Conservation (phyloP, 2,329 filamentous ascomycete genomes). For the Fusarium agapanthi region DNA sequence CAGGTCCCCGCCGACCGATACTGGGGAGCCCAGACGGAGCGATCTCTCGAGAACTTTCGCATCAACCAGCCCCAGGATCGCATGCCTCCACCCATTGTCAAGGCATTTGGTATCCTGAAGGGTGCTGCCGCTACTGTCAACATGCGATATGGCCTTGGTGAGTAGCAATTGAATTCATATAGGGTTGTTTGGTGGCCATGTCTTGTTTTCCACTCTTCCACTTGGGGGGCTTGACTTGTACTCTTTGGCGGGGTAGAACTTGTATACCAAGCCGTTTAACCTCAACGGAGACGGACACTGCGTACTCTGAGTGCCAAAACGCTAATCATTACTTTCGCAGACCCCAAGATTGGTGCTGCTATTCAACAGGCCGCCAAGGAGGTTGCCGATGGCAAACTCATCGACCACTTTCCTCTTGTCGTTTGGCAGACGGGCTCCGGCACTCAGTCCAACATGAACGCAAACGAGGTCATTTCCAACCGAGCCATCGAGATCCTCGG, state of each 20-base stretch:
- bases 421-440: conserved; percentile 99
- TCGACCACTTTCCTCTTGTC: conserved; percentile 97
- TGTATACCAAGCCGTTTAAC: background rate
- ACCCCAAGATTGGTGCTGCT: conserved; percentile 88
- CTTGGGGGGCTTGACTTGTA: background rate
- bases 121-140: conserved; percentile 95
- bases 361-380: conserved; percentile 95
- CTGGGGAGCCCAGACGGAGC: conserved; percentile 98
- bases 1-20: conserved; percentile 93
- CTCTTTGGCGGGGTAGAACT: background rate
- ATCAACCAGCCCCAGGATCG: conserved; percentile 99
- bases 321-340: conserved; percentile 53
- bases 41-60: conserved; percentile 95
- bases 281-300: background rate
- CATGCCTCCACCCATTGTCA: conserved; percentile 92
- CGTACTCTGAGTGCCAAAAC: background rate
- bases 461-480: conserved; percentile 99
- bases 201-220: background rate
- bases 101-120: conserved; percentile 96
- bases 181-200: background rate
- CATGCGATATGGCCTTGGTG: conserved; percentile 90
- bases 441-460: conserved; percentile 99
- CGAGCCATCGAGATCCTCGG: conserved; percentile 97
- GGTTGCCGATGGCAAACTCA: conserved; percentile 90
- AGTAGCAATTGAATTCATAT: conserved; percentile 35